Evolutionary conservation across 2,329 filamentous ascomycete species (phyloP), one percentile per base, ranked within the genome.

Genomic region (Lecanicillium sp.): DNA sequence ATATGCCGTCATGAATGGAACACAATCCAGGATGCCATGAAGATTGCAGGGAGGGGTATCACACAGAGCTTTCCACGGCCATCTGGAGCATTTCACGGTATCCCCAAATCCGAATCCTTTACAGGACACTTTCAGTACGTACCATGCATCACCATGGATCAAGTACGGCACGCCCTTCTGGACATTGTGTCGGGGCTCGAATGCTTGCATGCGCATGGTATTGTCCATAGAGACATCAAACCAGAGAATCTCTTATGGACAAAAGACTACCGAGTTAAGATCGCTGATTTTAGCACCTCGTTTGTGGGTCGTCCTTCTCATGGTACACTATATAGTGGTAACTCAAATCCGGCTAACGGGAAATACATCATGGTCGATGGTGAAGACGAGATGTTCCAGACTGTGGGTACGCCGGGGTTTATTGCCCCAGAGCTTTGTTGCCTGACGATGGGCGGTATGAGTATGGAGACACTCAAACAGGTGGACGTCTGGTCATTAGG

Each of bases 341-440:
- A n/a, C n/a, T n/a, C n/a, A n/a, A n/a, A n/a, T n/a, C n/a, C n/a
- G n/a, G n/a, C n/a, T n/a, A n/a, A n/a, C n/a, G n/a, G n/a, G n/a
- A n/a, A n/a, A n/a, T n/a, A n/a, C n/a, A n/a, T n/a, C n/a, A n/a
- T n/a, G n/a, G n/a, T 20, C 25, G 33, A 35, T 18, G 17, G 33
- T 13, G 17, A 20, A 20, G 17, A 20, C 4, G 33, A 35, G 20
- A 35, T 35, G 17, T 14, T 35, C 12, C 9, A 16, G 15, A 35
- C 33, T 13, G 17, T 35, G 14, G 33, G 33, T 12, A 35, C 33
- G 9, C 33, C 33, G 13, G 33, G 33, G 13, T 35, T 35, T 35
- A 35, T 35, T 18, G 33, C 33, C 20, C 33, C 33, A 35, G 33
- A 35, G 33, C 33, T 35, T 15, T 35, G 33, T 15, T 35, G 17